phyloP scores from a whole-genome alignment of 208 protist genomes.

The Trypanosoma melophagium region DNA sequence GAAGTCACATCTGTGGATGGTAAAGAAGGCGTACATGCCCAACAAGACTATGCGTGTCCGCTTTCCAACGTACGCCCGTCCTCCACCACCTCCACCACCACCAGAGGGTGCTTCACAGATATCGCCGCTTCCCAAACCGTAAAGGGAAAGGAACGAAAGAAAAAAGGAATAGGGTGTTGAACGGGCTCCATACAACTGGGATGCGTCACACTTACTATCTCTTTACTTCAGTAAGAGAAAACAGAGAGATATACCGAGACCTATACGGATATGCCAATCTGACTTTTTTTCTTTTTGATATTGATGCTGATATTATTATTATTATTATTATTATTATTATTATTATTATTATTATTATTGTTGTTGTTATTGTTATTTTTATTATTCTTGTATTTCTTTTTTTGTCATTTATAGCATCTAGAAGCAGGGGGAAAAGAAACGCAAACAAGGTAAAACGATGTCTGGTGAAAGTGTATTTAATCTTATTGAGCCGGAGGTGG shows the following conservation, averaged over 20 bases:
- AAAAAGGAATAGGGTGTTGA: neutral
- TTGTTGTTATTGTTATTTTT: conserved; percentile 17
- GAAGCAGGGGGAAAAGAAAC: too few species aligned
- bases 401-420: neutral
- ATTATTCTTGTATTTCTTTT: conserved; percentile 19
- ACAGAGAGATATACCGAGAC: too few species aligned
- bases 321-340: conserved; percentile 15
- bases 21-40: conserved; percentile 73
- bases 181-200: too few species aligned
- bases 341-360: conserved; percentile 18
- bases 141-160: conserved; percentile 9
- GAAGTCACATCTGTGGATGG: conserved; percentile 82
- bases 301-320: neutral
- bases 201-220: too few species aligned
- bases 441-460: conserved; percentile 38
- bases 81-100: conserved; percentile 46
- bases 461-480: conserved; percentile 88
- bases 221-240: too few species aligned
- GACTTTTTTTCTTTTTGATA: too few species aligned
- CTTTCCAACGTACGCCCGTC: conserved; percentile 61
- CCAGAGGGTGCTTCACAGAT: conserved; percentile 54
- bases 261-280: too few species aligned
- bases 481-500: conserved; percentile 47
- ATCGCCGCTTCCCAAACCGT: conserved; percentile 49
- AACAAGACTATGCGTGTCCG: conserved; percentile 79